phyloP scores from a whole-genome alignment of 257 asterid genomes.

The Nicotiana noctiflora region DNA sequence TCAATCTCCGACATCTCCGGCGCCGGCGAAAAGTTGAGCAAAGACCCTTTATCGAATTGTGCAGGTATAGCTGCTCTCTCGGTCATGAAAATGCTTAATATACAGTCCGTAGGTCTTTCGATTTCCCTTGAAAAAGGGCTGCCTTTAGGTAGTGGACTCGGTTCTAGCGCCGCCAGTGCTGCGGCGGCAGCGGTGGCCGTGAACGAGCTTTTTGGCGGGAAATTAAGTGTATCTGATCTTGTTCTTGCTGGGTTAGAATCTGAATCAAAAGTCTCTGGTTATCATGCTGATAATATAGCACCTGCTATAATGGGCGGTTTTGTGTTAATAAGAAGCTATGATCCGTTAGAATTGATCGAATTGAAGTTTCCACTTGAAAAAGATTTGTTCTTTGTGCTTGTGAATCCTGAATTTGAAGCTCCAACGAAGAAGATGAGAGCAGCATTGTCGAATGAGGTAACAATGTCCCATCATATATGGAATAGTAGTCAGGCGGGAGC shows the following conservation, averaged over 20 bases:
- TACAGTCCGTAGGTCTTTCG: conserved; percentile 69
- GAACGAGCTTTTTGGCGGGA: conserved; percentile 60
- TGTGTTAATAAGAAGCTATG: conserved; percentile 68
- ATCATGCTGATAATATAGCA: conserved; percentile 85
- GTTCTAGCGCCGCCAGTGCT: conserved; percentile 95
- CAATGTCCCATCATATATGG: conserved; percentile 81
- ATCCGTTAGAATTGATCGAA: conserved; percentile 62
- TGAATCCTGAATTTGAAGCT: conserved; percentile 78
- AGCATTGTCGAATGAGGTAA: conserved; percentile 56
- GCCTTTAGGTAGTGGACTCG: conserved; percentile 86
- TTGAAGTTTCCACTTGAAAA: conserved; percentile 53
- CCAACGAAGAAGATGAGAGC: conserved; percentile 95
- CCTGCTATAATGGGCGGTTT: conserved; percentile 83
- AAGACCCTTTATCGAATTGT: conserved; percentile 73
- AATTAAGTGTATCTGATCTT: conserved; percentile 37
- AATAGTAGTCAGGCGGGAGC: conserved; percentile 87
- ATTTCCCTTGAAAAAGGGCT: conserved; percentile 85
- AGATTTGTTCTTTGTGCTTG: conserved; percentile 53
- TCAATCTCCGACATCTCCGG: conserved; percentile 61
- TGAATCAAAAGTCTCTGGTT: conserved; percentile 82
- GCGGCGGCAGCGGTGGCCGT: conserved; percentile 91
- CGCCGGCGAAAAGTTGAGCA: conserved; percentile 47
- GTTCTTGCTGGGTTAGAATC: conserved; percentile 78
- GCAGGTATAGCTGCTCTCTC: conserved; percentile 80
- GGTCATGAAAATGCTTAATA: conserved; percentile 67